Evolutionary conservation across 2,329 filamentous ascomycete species (phyloP).

Genomic region (Aspergillus texensis): DNA sequence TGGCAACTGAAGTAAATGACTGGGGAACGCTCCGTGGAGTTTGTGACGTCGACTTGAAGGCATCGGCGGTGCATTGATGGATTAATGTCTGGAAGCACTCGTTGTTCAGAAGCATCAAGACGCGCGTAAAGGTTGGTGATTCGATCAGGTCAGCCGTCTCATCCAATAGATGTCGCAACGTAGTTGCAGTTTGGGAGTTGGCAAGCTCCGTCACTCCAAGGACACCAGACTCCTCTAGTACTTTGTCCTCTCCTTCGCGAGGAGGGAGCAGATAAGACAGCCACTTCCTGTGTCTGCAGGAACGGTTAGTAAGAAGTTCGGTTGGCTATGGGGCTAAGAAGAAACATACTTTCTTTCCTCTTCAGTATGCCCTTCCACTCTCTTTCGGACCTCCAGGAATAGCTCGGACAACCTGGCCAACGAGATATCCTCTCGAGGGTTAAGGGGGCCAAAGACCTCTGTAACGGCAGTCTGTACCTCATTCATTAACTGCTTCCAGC

Average conservation of each 20-base stretch:
- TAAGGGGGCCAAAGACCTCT: conserved; percentile 85
- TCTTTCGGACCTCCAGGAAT: conserved; percentile 79
- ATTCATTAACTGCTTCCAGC: conserved; percentile 80
- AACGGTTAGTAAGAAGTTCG: conserved; percentile 26
- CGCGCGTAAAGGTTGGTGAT: conserved; percentile 85
- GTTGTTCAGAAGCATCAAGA: conserved; percentile 84
- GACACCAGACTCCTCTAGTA: conserved; percentile 85
- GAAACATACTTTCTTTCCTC: conserved; percentile 58
- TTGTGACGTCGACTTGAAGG: conserved; percentile 63
- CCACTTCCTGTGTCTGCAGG: conserved; percentile 66
- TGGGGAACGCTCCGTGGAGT: conserved; percentile 48
- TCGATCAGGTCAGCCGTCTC: conserved; percentile 96
- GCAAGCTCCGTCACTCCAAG: conserved; percentile 44
- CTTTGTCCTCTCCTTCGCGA: conserved; percentile 74
- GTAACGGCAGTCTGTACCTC: conserved; percentile 84
- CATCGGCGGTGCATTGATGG: conserved; percentile 75
- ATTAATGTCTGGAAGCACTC: conserved; percentile 82
- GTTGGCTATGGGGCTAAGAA: conserved; percentile 2
- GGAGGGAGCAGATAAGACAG: conserved; percentile 81
- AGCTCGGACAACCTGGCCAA: conserved; percentile 79
- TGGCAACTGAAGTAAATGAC: conserved; percentile 46
- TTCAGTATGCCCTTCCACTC: conserved; percentile 75
- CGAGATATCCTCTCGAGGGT: conserved; percentile 83
- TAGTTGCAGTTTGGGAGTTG: conserved; percentile 42
- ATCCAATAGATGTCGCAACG: conserved; percentile 82